phyloP scores from a whole-genome alignment of 1,139 yeast genomes.

The Geotrichum histeridarum region DNA sequence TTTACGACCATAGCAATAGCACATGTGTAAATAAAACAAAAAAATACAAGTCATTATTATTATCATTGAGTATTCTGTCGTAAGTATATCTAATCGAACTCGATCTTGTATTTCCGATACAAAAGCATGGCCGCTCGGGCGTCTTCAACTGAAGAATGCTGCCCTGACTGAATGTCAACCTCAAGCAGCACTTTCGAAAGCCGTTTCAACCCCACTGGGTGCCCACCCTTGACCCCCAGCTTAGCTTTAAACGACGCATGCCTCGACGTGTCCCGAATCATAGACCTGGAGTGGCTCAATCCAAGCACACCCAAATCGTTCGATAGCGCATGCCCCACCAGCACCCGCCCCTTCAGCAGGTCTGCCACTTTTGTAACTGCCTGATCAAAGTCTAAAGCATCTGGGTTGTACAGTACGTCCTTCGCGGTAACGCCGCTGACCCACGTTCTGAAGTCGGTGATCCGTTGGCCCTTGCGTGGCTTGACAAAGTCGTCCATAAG shows the following conservation, averaged over 20 bases:
- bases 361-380: conserved; percentile 58
- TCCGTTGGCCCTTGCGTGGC: conserved; percentile 55
- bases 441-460: conserved; percentile 91
- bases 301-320: conserved; percentile 69
- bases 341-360: conserved; percentile 41
- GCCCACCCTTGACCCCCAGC: conserved; percentile 55
- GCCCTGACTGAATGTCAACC: conserved; percentile 62
- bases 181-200: conserved; percentile 55
- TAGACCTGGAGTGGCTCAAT: conserved; percentile 59
- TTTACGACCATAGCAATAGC: neutral
- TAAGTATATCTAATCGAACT: conserved; percentile 44
- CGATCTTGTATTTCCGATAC: conserved; percentile 56
- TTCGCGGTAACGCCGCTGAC: conserved; percentile 79
- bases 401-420: conserved; percentile 3
- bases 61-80: neutral
- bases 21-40: neutral
- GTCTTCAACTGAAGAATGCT: conserved; percentile 87
- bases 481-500: conserved; percentile 68
- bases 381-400: conserved; percentile 58
- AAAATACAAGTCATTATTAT: neutral
- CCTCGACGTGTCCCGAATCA: conserved; percentile 70
- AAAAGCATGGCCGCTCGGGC: conserved; percentile 83
- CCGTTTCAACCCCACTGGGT: conserved; percentile 62
- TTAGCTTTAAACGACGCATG: conserved; percentile 49
- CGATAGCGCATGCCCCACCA: conserved; percentile 82